Evolutionary conservation across 1,284 basidiomycete genomes (phyloP), one percentile per base, ranked within the genome.

Genomic region (Apiotrichum akiyoshidainum): DNA sequence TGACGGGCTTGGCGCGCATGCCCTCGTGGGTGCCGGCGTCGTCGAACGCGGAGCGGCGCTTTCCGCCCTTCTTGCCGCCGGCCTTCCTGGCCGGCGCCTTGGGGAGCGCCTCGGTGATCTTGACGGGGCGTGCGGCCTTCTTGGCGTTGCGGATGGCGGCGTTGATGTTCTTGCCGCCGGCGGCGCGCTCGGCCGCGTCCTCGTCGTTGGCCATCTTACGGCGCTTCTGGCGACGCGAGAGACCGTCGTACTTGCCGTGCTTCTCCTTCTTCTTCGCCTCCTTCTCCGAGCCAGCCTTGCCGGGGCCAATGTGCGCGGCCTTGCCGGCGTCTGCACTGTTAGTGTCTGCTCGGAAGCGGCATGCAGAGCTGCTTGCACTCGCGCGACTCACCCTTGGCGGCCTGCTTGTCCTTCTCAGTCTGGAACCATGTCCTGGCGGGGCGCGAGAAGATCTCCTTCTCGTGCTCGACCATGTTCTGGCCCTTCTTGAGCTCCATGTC

Each of bases 341-440:
- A 55, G 52, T 39, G 37, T 31, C 26, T n/a, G n/a, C n/a, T n/a
- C n/a, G n/a, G n/a, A 37, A 37, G 19, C 11, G 16, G 26, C 45
- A 46, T 31, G 14, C 5, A 14, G 12, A 4, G 33, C 10, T 47
- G 13, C 5, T 33, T 2, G 26, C 7, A 16, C 19, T 35, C 5
- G n/a, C 5, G 13, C 40, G 40, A 69, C 81, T 60, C 65, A 93
- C 92, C 87, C 84, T 88, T 86, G 1, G 92, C 83, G 54, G 83
- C 84, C 58, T 83, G 80, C 78, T 91, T 98, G 67, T 97, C 92
- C 74, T 88, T 88, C 61, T 84, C 83, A 26, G 83, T 86, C 78
- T 98, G 95, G 84, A 99, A 99, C 96, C 96, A 99, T 14, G 94
- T 97, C 64, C 95, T 82, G 31, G 92, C 92, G 10, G 96, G 96